Percentiles rank a stretch among this genome's conserved stretches.
phyloP scores from a whole-genome alignment of 208 protist species.

The Wallacemonas sp. region DNA sequence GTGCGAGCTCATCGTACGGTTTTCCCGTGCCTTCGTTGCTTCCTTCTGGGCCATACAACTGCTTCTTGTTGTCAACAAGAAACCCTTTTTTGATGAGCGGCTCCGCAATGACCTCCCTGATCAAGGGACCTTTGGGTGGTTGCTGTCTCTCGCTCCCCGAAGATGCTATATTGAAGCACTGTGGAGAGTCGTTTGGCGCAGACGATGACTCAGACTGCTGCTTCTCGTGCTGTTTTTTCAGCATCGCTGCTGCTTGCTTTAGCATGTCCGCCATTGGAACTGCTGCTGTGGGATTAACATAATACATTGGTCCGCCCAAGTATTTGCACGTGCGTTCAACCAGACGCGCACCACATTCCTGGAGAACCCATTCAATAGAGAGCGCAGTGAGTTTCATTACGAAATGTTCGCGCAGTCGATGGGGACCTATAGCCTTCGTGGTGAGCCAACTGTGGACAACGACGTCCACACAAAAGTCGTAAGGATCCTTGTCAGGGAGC shows the following conservation, averaged over 20 bases:
- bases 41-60: conserved; percentile 63
- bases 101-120: conserved; percentile 55
- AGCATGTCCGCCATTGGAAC: conserved; percentile 20
- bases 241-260: conserved; percentile 20
- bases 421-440: conserved; percentile 30
- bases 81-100: conserved; percentile 78
- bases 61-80: conserved; percentile 26
- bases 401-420: conserved; percentile 63
- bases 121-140: conserved; percentile 32
- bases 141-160: conserved; percentile 6
- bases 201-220: background rate
- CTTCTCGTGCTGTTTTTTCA: conserved; percentile 25
- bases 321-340: conserved; percentile 39
- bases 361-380: conserved; percentile 75
- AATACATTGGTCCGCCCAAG: conserved; percentile 44
- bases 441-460: conserved; percentile 77
- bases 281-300: background rate
- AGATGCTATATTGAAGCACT: conserved; percentile 18
- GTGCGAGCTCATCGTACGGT: conserved; percentile 52
- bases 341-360: conserved; percentile 67
- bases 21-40: conserved; percentile 56
- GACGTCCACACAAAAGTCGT: conserved; percentile 66
- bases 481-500: conserved; percentile 19
- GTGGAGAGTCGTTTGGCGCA: background rate
- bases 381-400: conserved; percentile 56